Base-by-base conservation (phyloP, 31 red algal genomes). In the Odonthalia washingtoniensis region DNA sequence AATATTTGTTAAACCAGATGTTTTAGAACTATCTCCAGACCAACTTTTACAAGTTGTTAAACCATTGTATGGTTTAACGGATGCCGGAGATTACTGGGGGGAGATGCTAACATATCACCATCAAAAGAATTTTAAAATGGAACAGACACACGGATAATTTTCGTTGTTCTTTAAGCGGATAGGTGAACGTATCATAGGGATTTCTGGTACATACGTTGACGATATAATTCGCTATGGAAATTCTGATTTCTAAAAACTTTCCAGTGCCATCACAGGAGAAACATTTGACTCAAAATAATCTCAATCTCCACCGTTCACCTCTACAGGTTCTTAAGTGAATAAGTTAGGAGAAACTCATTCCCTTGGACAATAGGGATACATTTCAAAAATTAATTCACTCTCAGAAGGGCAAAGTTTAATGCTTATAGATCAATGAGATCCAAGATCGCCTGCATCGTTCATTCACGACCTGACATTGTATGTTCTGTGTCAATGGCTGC, bases 51-150 rank as follows among this genome's bases (percentile, higher is more conserved):
- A 77, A 46, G 44, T 91, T 45, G 30, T 91, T 0, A 36, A 42
- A 0, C 80, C 80, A 4, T 45, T 74, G 16, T 91, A 91, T 69
- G 79, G 70, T 31, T 30, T 91, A 16, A 49, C 17, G 5, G 69
- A 91, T 53, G 37, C 78, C 52, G 88, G 80, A 35, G 88, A 83
- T 61, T 91, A 83, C 52, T 91, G 80, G 88, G 40, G 46, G 27
- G 45, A 68, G 45, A 91, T 70, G 0, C 44, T 63, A 4, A 81
- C 42, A 6, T 40, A 38, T 27, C 61, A 78, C 45, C 0, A 67
- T 32, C 30, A 43, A 1, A 37, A 85, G 14, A 57, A 91, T n/a
- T 46, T 85, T 17, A 28, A 43, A 4, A 76, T 91, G 89, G 1
- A 83, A 78, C 67, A 65, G 45, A 65, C 46, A 0, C 75, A 43